These are phyloP conservation scores for Dalbergia oliveri DNA, from an alignment of 306 rosid species.

Conservation along the genomic window DNA sequence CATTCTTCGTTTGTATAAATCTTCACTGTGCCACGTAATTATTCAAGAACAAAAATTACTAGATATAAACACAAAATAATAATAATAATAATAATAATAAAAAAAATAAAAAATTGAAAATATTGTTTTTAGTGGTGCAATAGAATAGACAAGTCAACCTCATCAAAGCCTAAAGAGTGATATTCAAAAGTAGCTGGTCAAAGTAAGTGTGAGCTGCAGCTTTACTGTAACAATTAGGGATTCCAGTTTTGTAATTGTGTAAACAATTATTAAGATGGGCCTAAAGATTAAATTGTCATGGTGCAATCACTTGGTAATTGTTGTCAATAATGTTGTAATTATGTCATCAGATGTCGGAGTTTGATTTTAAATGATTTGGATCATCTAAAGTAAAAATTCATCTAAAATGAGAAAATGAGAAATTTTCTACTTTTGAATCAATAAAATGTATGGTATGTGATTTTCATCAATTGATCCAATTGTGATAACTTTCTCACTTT, in stretches of 20 bases:
- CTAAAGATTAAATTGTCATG: not conserved
- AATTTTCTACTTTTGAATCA: too few relatives aligned
- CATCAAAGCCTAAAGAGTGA: not conserved
- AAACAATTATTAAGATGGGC: too few relatives aligned
- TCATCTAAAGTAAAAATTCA: too few relatives aligned
- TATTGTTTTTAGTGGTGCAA: not conserved
- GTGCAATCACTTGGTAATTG: not conserved
- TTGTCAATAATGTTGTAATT: constrained; percentile 11
- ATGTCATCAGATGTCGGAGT: not conserved
- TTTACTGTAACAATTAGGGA: too few relatives aligned
- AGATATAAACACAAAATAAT: not conserved
- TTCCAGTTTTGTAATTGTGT: too few relatives aligned
- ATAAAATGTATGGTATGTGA: too few relatives aligned
- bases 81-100: too few relatives aligned
- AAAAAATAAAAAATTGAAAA: constrained; percentile 2
- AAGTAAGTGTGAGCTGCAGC: too few relatives aligned
- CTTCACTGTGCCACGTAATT: constrained; percentile 66
- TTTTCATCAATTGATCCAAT: too few relatives aligned
- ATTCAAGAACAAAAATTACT: constrained; percentile 35
- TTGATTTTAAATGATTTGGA: not conserved
- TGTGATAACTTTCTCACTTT: too few relatives aligned
- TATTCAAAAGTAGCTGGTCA: too few relatives aligned
- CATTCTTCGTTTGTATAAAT: constrained; percentile 63
- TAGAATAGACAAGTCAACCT: not conserved
- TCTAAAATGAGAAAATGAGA: too few relatives aligned